Evolutionary conservation across 2,329 filamentous ascomycete species (phyloP), one percentile per base, ranked within the genome.

Genomic region (Grosmannia clavigera): DNA sequence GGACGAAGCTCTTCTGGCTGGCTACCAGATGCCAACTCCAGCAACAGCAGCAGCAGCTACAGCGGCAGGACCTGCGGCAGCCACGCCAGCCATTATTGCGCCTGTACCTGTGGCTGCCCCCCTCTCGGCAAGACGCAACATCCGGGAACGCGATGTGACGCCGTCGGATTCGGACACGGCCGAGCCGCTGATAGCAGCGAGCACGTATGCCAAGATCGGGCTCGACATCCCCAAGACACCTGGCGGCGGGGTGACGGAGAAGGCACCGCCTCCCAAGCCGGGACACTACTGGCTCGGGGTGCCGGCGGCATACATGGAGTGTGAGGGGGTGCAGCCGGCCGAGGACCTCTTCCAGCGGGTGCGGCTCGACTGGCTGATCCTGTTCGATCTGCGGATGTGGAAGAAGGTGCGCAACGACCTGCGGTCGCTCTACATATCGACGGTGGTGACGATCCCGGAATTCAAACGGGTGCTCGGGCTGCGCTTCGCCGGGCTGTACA

Each of bases 361-460:
- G 14, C 86, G 94, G 38, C 78, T 99, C 6, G 94, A 99, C 72
- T 96, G 90, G 83, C 81, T 99, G 69, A 90, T 99, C 35, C 78
- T 99, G 10, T 99, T 96, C 70, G 94, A 99, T 70, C 75, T 99
- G 58, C 81, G 94, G 51, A 84, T 99, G 80, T 99, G 94, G 94
- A 99, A 99, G 74, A 94, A 91, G 70, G 83, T 95, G 38, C 85
- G 94, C 60, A 91, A 92, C 57, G 89, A 95, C 69, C 80, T 99
- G 60, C 86, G 94, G 38, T 88, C 96, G 64, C 81, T 99, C 1
- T 97, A 96, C 73, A 96, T 99, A 67, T 94, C 90, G 56, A 99
- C 94, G 0, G 90, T 99, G 5, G 92, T 99, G 55, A 90, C 90
- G 6, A 90, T 99, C 59, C 92, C 94, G 5, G 84, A 95, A 69